These are phyloP conservation scores for Gossypium schwendimanii DNA, from an alignment of 441 rosid species.

Conservation along the genomic window DNA sequence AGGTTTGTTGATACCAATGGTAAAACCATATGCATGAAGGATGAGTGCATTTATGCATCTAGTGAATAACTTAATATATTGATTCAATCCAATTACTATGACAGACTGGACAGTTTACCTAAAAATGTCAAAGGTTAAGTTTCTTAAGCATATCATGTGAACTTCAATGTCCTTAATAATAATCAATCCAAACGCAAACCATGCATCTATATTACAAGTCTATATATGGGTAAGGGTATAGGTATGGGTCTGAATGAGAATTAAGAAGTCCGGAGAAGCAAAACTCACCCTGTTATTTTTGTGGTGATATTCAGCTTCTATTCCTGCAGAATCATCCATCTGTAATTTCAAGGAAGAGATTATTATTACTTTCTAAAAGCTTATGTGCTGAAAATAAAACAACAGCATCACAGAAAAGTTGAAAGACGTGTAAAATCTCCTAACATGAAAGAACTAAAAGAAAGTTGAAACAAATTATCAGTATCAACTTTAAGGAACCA, in stretches of 20 bases:
- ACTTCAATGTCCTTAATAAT: not conserved
- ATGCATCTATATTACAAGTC: not conserved
- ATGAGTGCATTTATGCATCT: not conserved
- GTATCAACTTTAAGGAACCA: conserved; percentile 8
- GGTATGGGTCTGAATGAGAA: not conserved
- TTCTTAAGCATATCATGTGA: not conserved
- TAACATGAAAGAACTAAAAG: not conserved
- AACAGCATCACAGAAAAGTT: not conserved
- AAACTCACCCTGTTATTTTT: conserved; percentile 71
- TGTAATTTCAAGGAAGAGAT: conserved; percentile 28
- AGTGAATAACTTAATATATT: not conserved
- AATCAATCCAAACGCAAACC: not conserved
- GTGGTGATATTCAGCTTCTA: conserved; percentile 91
- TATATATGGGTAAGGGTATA: not conserved
- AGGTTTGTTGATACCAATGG: not conserved
- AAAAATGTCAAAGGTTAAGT: not conserved
- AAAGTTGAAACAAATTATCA: not conserved
- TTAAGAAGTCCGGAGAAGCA: not conserved
- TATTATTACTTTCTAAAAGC: not conserved
- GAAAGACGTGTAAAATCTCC: not conserved
- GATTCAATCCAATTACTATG: not conserved
- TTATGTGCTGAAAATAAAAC: not conserved
- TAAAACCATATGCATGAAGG: not conserved
- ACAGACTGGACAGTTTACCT: not conserved
- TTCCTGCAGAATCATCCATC: conserved; percentile 96